Evolutionary conservation across 768 basidiomycete genomes (phyloP), one percentile per base, ranked within the genome.

Genomic region (Pulveroboletus sp.): DNA sequence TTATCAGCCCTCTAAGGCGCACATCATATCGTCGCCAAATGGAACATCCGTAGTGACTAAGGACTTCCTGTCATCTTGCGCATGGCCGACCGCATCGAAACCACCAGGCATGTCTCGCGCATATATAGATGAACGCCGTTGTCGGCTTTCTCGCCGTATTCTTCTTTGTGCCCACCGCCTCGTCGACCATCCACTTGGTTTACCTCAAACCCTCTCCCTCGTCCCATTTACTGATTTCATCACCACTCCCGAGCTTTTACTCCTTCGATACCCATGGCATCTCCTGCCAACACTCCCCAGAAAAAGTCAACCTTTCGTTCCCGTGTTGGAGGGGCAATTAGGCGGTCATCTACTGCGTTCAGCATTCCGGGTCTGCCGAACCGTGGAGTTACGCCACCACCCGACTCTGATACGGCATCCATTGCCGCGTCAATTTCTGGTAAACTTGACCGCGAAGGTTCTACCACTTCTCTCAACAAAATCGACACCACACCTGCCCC

Each of bases 271-370:
- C 53, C 40, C 23, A 65, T 67, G 51, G 36, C 67, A n/a, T 43
- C 61, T 42, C 62, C 63, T 19, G 58, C 63, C 43, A 57, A 63
- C 35, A 60, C 59, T 55, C 58, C 69, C 7, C 65, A 63, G 44
- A 76, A 71, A 60, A 67, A 67, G 47, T 56, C 56, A 2, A 72
- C 76, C 38, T 72, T 78, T 60, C 82, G 85, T 66, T 67, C 73
- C 34, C 82, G 85, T 42, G 76, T 86, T 70, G 80, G 80, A 42
- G 75, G 72, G 40, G 78, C 72, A 43, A 72, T 85, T 62, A 77
- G 82, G 8, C 80, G 84, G 43, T 77, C 82, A 4, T 85, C 85
- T 16, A 77, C 79, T 4, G 69, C 76, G 9, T 72, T 84, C 51
- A 65, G 68, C 34, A 68, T 81, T 34, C 66, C 66, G 17, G 53